Percentiles rank a stretch among this genome's conserved stretches.
Conservation (phyloP, 2,329 filamentous ascomycete genomes). For the Fusarium neocosmosporiellum region DNA sequence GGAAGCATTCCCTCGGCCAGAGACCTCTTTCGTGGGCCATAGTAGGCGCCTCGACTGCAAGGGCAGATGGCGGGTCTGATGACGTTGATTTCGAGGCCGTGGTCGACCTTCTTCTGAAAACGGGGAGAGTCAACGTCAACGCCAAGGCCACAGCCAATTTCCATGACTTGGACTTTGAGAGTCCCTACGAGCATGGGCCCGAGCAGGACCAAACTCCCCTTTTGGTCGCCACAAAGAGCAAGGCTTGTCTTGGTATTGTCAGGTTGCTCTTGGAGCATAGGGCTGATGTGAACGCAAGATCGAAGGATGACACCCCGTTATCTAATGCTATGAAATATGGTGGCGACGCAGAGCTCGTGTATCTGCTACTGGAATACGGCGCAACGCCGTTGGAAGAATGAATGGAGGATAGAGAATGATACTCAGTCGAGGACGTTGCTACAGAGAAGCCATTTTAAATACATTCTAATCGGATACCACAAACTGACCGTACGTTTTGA, state of each 20-base stretch:
- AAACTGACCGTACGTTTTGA: too few relatives aligned
- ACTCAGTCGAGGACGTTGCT: not conserved
- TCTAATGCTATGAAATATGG: not conserved
- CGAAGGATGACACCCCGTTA: not conserved
- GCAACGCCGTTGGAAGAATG: not conserved
- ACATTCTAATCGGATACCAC: too few relatives aligned
- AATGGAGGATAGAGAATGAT: not conserved
- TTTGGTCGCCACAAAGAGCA: not conserved
- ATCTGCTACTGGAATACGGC: not conserved
- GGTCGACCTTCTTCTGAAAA: not conserved
- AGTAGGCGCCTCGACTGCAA: not conserved
- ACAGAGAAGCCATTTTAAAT: too few relatives aligned
- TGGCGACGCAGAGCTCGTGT: not conserved
- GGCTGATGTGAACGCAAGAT: too few relatives aligned
- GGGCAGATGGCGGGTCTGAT: not conserved
- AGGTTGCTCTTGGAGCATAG: not conserved
- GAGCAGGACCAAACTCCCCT: not conserved
- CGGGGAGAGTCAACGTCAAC: not conserved
- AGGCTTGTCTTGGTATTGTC: too few relatives aligned
- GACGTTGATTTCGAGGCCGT: not conserved
- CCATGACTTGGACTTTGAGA: too few relatives aligned
- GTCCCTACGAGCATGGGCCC: too few relatives aligned
- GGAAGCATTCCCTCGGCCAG: not conserved
- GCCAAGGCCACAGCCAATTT: too few relatives aligned
- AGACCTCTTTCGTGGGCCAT: not conserved